Conservation (phyloP, 2,329 filamentous ascomycete genomes). For the Ceratocystis cacaofunesta region DNA sequence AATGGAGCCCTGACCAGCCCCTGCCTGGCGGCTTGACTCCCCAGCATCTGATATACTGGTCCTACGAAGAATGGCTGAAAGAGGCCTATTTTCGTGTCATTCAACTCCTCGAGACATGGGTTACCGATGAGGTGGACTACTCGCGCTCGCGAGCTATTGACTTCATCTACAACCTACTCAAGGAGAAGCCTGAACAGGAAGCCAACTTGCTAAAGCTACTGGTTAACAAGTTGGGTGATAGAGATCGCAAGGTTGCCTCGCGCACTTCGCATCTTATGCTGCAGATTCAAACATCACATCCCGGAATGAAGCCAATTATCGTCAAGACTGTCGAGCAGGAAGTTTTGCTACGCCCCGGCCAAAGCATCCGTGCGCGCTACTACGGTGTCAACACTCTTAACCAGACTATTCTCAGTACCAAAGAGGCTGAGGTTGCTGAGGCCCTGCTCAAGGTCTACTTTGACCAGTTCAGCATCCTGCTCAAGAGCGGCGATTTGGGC, state of each 20-base stretch:
- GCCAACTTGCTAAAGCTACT: slow-evolving; percentile 79
- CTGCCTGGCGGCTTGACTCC: slow-evolving; percentile 62
- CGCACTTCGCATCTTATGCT: slow-evolving; percentile 85
- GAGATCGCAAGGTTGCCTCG: slow-evolving; percentile 88
- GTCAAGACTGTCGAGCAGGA: slow-evolving; percentile 76
- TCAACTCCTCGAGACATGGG: slow-evolving; percentile 83
- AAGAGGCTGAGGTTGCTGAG: slow-evolving; percentile 67
- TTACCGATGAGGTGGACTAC: slow-evolving; percentile 88
- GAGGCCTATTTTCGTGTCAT: slow-evolving; percentile 84
- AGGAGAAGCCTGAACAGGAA: slow-evolving; percentile 94
- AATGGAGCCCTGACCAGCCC: slow-evolving; percentile 53
- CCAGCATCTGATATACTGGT: slow-evolving; percentile 71
- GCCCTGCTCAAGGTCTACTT: slow-evolving; percentile 85
- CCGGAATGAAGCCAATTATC: slow-evolving; percentile 83
- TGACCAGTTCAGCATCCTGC: slow-evolving; percentile 63
- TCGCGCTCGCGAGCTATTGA: slow-evolving; percentile 76
- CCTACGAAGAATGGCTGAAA: slow-evolving; percentile 92
- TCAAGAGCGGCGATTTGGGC: slow-evolving; percentile 45
- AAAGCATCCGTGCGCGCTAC: slow-evolving; percentile 80
- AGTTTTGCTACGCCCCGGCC: slow-evolving; percentile 70
- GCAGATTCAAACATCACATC: slow-evolving; percentile 76
- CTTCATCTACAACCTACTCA: slow-evolving; percentile 80
- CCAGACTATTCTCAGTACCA: slow-evolving; percentile 79
- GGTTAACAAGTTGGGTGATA: slow-evolving; percentile 93
- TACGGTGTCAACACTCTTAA: slow-evolving; percentile 95